Percentiles rank a stretch among this genome's conserved stretches.
phyloP scores from a whole-genome alignment of 345 rosid species.

The Eucalyptus fibrosa region DNA sequence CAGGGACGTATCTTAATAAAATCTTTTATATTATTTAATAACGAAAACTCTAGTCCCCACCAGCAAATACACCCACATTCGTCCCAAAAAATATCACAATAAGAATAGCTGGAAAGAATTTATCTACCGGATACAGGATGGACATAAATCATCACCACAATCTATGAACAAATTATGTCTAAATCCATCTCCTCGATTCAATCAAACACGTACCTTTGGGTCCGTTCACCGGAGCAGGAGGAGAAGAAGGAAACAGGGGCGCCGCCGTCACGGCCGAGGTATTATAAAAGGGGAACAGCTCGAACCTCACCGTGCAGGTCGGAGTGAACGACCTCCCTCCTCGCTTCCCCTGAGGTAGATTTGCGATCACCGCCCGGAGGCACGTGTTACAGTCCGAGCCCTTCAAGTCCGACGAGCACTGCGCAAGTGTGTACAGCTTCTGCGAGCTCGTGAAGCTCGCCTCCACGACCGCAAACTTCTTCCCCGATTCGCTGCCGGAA shows the following conservation, averaged over 20 bases:
- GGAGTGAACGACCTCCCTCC: background rate
- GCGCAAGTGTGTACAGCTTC: background rate
- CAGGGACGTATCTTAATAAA: background rate
- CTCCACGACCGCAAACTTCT: background rate
- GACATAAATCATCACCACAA: background rate
- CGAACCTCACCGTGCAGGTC: background rate
- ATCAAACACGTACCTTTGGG: background rate
- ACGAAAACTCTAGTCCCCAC: background rate
- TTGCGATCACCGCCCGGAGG: background rate
- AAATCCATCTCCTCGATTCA: background rate
- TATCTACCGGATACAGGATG: background rate
- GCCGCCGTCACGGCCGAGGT: background rate
- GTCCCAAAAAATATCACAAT: background rate
- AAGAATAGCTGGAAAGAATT: background rate
- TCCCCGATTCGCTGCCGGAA: background rate
- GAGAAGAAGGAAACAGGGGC: background rate
- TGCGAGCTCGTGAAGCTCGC: too few relatives aligned
- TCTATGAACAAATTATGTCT: background rate
- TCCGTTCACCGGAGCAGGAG: background rate
- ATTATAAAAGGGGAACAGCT: background rate
- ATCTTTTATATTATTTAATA: background rate
- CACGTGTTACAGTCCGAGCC: background rate
- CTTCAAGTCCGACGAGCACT: background rate
- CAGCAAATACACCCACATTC: background rate
- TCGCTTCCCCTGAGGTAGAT: background rate